Conservation (phyloP, 176 grass and related monocot genomes). For the Canna indica region DNA sequence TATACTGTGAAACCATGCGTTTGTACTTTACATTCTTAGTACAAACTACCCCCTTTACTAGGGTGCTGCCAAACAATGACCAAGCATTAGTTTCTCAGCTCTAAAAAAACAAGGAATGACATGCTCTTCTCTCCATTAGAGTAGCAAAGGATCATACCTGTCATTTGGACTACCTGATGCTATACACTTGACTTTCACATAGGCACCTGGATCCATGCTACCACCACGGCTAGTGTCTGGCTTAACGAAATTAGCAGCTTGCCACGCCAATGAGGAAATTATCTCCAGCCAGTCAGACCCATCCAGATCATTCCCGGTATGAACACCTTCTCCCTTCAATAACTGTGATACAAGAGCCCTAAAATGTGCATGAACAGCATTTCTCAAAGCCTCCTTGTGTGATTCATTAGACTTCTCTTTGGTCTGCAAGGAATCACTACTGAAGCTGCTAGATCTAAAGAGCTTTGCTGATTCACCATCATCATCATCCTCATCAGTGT, state of each 20-base stretch:
- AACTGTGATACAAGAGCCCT: conserved; percentile 72
- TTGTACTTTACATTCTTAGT: conserved; percentile 95
- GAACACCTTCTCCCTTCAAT: conserved; percentile 54
- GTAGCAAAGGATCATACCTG: conserved; percentile 41
- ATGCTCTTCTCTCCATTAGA: not conserved
- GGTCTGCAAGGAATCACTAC: conserved; percentile 10
- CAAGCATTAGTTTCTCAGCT: conserved; percentile 35
- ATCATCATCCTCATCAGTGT: conserved; percentile 45
- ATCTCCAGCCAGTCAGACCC: conserved; percentile 60
- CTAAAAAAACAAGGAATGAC: conserved; percentile 11
- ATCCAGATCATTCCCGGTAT: conserved; percentile 27
- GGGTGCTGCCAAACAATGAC: conserved; percentile 40
- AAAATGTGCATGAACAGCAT: conserved; percentile 47
- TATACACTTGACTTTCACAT: conserved; percentile 92
- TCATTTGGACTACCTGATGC: conserved; percentile 54
- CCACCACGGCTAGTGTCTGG: conserved; percentile 82
- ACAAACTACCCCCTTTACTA: conserved; percentile 85
- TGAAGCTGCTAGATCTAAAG: conserved; percentile 32
- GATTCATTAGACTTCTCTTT: conserved; percentile 20
- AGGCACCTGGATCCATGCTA: conserved; percentile 84
- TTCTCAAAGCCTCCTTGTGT: conserved; percentile 43
- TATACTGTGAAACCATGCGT: conserved; percentile 64
- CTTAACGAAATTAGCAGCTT: conserved; percentile 74
- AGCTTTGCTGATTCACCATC: conserved; percentile 30
- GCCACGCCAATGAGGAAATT: conserved; percentile 68